Percentiles rank a stretch among this genome's conserved stretches.
Conservation (phyloP, 2,329 filamentous ascomycete species). For the Cladosporium sphaerospermum region DNA sequence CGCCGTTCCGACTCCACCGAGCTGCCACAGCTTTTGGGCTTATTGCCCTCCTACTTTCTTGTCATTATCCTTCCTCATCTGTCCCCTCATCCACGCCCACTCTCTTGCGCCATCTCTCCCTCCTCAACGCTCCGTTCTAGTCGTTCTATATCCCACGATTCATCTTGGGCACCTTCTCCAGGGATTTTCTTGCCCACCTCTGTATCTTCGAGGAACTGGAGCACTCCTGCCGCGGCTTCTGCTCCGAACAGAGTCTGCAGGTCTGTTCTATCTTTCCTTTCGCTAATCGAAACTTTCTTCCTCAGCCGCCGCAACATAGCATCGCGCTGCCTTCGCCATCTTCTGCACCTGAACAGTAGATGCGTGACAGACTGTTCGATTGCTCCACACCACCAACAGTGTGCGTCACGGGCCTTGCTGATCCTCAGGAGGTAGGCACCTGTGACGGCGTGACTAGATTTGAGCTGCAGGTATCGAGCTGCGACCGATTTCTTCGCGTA, state of each 20-base stretch:
- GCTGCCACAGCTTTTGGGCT: background rate
- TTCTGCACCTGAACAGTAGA: slow-evolving; percentile 1
- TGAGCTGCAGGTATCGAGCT: background rate
- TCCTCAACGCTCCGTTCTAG: too few relatives aligned
- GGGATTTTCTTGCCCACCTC: background rate
- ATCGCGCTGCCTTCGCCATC: slow-evolving; percentile 2
- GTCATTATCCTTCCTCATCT: too few relatives aligned
- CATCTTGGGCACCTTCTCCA: background rate
- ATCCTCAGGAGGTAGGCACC: background rate
- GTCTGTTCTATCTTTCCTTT: background rate
- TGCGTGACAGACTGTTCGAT: background rate
- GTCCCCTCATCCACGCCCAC: too few relatives aligned
- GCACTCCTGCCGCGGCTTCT: background rate
- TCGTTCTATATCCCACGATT: too few relatives aligned
- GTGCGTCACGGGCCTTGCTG: background rate
- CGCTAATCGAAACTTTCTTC: background rate
- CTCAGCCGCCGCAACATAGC: background rate
- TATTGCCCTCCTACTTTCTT: too few relatives aligned
- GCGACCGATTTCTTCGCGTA: background rate
- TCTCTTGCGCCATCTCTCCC: too few relatives aligned
- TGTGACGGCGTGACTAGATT: slow-evolving; percentile 1
- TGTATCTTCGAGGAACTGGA: background rate
- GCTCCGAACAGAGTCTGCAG: slow-evolving; percentile 12
- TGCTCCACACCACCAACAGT: background rate
- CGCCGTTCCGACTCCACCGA: background rate